Evolutionary conservation across 2,329 filamentous ascomycete genomes (phyloP), one percentile per base, ranked within the genome.

Genomic region (Salinomyces thailandicus): DNA sequence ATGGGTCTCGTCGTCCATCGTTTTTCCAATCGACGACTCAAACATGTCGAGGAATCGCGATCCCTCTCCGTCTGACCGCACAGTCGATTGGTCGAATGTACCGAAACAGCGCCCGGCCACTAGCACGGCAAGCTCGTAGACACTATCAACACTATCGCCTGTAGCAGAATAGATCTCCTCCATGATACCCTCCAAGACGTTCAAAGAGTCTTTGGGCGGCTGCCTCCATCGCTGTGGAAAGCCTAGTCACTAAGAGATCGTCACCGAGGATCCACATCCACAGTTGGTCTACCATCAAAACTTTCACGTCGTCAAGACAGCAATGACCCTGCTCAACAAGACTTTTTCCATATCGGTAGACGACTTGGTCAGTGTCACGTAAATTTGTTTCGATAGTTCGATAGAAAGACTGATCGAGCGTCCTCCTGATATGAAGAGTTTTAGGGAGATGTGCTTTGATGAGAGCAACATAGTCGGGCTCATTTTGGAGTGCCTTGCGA

Each of bases 21-120:
- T 60, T 17, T 59, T 51, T 2, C 76, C 77, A 28, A 81, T 78
- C 2, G 70, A 74, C 11, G 67, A 68, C 45, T 79, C 75, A 42
- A 81, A 81, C 71, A 80, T 80, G 43, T 80, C 76, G 1, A 80
- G 52, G 35, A 81, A 79, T 41, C 77, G 73, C 33, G 73, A 77
- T 18, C 75, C 66, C 38, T 76, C 73, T 43, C 77, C 69, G 15
- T 78, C 74, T 46, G 79, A 17, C 7, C 31, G 17, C 11, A 80
- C 20, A 73, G 66, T 4, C 72, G 74, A 5, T 67, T 71, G 14
- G 14, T 39, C 37, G 14, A 53, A 76, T 75, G 28, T 75, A 64
- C 40, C 67, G 66, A 2, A 73, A 15, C 37, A 39, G 9, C 37
- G 37, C 4, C 31, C 37, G 17, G 18, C 73, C 42, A 81, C 78